Conservation (phyloP, 2,329 filamentous ascomycete species). For the Pseudogymnoascus sp. region DNA sequence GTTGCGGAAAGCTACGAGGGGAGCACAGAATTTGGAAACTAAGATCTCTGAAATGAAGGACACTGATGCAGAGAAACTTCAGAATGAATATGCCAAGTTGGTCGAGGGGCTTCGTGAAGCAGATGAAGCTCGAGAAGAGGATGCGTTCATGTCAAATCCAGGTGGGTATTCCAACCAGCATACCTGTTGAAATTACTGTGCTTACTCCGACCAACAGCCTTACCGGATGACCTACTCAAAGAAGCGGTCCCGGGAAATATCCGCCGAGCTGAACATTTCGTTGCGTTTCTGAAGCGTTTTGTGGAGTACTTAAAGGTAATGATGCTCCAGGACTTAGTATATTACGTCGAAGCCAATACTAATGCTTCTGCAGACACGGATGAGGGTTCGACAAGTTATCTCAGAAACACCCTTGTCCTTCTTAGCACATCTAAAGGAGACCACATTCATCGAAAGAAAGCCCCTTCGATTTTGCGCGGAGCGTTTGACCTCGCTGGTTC, state of each 20-base stretch:
- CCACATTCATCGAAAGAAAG: constrained; percentile 97
- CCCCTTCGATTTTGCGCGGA: constrained; percentile 92
- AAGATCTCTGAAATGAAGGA: constrained; percentile 92
- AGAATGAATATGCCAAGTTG: constrained; percentile 90
- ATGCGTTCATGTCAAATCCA: constrained; percentile 95
- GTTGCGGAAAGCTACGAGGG: constrained; percentile 78
- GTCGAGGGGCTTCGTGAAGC: constrained; percentile 84
- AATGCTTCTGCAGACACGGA: constrained; percentile 58
- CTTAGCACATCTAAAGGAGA: constrained; percentile 81
- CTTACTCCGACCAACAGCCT: constrained; percentile 38
- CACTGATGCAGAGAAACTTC: constrained; percentile 89
- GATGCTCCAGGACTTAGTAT: neutral
- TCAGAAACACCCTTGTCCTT: constrained; percentile 96
- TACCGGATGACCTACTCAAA: constrained; percentile 88
- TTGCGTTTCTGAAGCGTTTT: constrained; percentile 89
- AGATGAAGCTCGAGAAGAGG: constrained; percentile 83
- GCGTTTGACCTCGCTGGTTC: constrained; percentile 83
- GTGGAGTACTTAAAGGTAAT: constrained; percentile 83
- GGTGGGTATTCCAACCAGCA: constrained; percentile 19
- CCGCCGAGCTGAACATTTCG: constrained; percentile 87
- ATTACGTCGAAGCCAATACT: constrained; percentile 10
- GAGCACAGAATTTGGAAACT: constrained; percentile 81
- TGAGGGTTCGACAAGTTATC: constrained; percentile 97
- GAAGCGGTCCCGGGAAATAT: constrained; percentile 97
- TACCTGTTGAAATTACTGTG: neutral